Evolutionary conservation across 2,329 filamentous ascomycete genomes (phyloP).

Genomic region (Dactylellina sp.): DNA sequence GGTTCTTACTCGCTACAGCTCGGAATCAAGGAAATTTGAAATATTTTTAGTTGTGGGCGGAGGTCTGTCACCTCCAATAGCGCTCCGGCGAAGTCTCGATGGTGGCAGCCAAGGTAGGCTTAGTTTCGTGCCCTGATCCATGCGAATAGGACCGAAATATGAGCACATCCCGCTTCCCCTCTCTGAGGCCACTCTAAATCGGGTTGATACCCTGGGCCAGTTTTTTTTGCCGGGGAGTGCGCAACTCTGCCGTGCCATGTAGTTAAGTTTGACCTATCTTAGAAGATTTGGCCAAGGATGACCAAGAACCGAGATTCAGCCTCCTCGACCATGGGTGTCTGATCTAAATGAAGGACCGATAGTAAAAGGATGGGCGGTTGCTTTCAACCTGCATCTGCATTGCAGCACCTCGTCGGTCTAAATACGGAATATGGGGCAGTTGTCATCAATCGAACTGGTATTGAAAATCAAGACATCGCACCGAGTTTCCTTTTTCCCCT

Average conservation of each 20-base stretch:
- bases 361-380: constrained; percentile 47
- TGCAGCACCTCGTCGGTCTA: constrained; percentile 40
- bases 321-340: constrained; percentile 40
- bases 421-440: constrained; percentile 55
- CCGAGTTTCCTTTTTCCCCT: constrained; percentile 8
- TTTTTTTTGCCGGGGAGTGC: constrained; percentile 29
- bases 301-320: constrained; percentile 48
- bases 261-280: constrained; percentile 39
- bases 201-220: constrained; percentile 22
- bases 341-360: constrained; percentile 32
- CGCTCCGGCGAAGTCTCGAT: constrained; percentile 28
- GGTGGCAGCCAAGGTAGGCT: constrained; percentile 38
- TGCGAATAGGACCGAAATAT: constrained; percentile 15
- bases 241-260: constrained; percentile 32
- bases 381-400: constrained; percentile 30
- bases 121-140: constrained; percentile 51
- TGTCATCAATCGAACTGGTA: constrained; percentile 16
- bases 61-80: constrained; percentile 17
- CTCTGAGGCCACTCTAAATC: constrained; percentile 35
- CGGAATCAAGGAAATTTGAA: constrained; percentile 44
- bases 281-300: constrained; percentile 40
- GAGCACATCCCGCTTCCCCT: constrained; percentile 41
- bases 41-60: constrained; percentile 56
- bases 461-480: constrained; percentile 44
- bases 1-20: constrained; percentile 17